phyloP scores from a whole-genome alignment of 495 filamentous ascomycete species.

The Trypethelium eluteriae region DNA sequence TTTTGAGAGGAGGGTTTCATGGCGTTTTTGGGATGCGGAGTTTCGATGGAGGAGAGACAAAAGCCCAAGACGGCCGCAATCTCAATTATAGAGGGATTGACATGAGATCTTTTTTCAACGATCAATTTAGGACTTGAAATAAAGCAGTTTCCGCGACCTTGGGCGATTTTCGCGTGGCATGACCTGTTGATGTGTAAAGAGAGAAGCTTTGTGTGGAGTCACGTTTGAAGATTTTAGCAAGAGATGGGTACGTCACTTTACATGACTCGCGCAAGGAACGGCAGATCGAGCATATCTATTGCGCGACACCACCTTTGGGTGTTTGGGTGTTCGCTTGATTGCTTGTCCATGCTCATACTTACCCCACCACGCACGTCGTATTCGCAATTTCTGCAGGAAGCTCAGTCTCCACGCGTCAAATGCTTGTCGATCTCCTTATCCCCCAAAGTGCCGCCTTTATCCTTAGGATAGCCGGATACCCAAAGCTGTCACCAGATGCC shows the following conservation, averaged over 20 bases:
- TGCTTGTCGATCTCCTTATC: not conserved
- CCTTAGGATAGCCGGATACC: not conserved
- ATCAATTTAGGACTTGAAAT: too few species aligned
- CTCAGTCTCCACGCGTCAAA: not conserved
- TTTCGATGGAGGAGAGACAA: not conserved
- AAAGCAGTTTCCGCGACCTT: too few species aligned
- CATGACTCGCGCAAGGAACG: not conserved
- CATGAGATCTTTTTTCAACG: not conserved
- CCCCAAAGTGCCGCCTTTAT: not conserved
- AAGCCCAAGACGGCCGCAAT: not conserved
- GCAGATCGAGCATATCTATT: not conserved
- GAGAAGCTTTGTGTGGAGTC: not conserved
- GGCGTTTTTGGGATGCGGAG: not conserved
- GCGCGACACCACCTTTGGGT: not conserved
- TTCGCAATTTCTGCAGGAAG: not conserved
- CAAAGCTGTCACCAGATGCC: slow-evolving; percentile 9
- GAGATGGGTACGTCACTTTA: not conserved
- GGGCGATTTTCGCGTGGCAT: too few species aligned
- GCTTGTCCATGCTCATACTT: too few species aligned
- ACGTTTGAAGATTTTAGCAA: not conserved
- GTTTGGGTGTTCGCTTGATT: not conserved
- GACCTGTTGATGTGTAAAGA: not conserved
- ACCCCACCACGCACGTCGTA: too few species aligned
- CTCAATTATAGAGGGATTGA: not conserved
- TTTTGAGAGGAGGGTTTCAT: not conserved